phyloP scores from a whole-genome alignment of 768 basidiomycete species.

The Mycena capillaripes region DNA sequence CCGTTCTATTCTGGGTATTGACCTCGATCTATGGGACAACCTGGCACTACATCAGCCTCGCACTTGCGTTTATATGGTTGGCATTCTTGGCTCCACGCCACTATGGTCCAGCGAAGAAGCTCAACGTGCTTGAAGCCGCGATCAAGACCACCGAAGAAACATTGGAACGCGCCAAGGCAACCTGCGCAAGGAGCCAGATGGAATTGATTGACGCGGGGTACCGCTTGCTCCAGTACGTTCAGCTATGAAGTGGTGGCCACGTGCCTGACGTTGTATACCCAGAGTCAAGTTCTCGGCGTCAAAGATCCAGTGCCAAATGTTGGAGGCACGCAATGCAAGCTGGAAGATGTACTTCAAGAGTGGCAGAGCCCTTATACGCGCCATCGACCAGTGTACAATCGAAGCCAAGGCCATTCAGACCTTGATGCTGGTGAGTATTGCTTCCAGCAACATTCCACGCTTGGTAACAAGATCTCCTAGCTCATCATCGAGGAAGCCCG shows the following conservation, averaged over 20 bases:
- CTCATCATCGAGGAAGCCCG: not conserved
- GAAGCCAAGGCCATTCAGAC: not conserved
- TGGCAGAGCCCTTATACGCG: not conserved
- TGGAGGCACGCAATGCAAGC: not conserved
- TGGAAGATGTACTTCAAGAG: not conserved
- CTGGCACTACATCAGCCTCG: not conserved
- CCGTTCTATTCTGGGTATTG: not conserved
- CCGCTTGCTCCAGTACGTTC: constrained; percentile 9
- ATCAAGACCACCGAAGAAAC: not conserved
- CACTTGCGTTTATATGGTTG: not conserved
- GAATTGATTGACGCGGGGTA: not conserved
- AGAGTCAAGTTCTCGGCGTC: not conserved
- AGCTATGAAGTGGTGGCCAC: too few species aligned
- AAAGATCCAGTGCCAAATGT: not conserved
- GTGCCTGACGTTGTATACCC: not conserved
- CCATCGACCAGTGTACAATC: not conserved
- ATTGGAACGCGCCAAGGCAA: not conserved
- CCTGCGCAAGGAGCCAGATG: not conserved
- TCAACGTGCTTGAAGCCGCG: not conserved
- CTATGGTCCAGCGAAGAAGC: not conserved
- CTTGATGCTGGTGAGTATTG: not conserved
- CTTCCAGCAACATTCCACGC: not conserved
- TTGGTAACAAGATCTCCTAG: not conserved
- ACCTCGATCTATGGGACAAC: not conserved
- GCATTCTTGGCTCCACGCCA: not conserved